Conservation (phyloP, 352 stramenopile species). For the Pythium rishiriense region DNA sequence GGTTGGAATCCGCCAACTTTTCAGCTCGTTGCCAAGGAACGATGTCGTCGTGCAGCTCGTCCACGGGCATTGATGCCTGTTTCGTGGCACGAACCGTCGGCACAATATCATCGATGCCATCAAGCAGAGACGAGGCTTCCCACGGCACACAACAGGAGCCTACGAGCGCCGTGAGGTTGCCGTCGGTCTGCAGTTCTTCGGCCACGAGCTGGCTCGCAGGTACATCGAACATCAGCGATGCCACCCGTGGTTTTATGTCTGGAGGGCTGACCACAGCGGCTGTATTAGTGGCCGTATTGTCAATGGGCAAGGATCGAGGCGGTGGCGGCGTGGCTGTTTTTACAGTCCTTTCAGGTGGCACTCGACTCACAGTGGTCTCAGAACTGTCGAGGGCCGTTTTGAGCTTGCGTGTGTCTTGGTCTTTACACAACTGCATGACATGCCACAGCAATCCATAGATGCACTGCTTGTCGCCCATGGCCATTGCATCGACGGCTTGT, state of each 20-base stretch:
- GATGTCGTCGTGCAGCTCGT: background rate
- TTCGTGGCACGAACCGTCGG: conserved; percentile 1
- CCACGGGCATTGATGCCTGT: background rate
- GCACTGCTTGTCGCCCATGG: conserved; percentile 48
- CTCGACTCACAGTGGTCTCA: too few species aligned
- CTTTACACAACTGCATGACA: conserved; percentile 39
- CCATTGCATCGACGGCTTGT: conserved; percentile 36
- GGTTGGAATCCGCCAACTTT: too few species aligned
- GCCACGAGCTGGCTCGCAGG: conserved; percentile 24
- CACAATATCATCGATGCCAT: conserved; percentile 1
- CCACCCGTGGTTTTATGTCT: background rate
- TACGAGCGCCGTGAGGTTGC: background rate
- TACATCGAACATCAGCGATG: conserved; percentile 24
- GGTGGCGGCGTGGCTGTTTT: too few species aligned
- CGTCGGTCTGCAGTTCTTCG: background rate
- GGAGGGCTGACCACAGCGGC: background rate
- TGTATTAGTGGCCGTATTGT: too few species aligned
- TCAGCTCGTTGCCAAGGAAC: background rate
- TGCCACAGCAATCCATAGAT: conserved; percentile 55
- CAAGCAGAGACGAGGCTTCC: background rate
- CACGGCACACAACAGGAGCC: background rate
- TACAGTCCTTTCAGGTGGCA: too few species aligned
- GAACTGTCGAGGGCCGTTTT: too few species aligned
- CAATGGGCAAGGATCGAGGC: too few species aligned
- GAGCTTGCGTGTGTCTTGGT: background rate